Conservation (phyloP, 2,329 filamentous ascomycete species). For the Monosporascus sp. region DNA sequence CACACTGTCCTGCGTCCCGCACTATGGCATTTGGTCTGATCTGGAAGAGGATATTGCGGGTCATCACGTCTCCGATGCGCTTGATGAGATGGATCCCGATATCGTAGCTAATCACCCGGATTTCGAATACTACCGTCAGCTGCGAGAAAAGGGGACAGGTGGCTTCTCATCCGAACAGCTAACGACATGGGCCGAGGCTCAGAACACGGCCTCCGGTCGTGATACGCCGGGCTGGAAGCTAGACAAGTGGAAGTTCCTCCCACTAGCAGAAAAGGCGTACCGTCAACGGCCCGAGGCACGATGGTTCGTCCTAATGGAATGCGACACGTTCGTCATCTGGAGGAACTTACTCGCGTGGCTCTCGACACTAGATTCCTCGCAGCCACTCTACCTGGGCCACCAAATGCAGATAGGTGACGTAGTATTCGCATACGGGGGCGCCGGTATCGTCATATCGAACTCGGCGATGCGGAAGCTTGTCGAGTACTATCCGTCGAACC, state of each 20-base stretch:
- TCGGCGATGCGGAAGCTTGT: constrained; percentile 40
- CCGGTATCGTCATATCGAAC: constrained; percentile 46
- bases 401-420: constrained; percentile 45
- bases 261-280: constrained; percentile 44
- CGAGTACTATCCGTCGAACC: constrained; percentile 34
- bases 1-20: constrained; percentile 48
- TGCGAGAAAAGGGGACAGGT: constrained; percentile 36
- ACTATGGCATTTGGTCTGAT: constrained; percentile 55
- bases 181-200: constrained; percentile 21
- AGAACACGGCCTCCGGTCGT: constrained; percentile 23
- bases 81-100: constrained; percentile 36
- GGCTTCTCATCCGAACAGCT: constrained; percentile 31
- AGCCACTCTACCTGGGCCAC: constrained; percentile 49
- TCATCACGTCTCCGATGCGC: constrained; percentile 43
- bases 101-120: constrained; percentile 37
- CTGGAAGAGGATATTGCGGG: constrained; percentile 47
- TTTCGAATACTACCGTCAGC: constrained; percentile 46
- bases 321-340: constrained; percentile 53
- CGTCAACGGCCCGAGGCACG: constrained; percentile 38
- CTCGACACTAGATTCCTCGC: constrained; percentile 38
- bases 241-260: constrained; percentile 55
- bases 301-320: constrained; percentile 57
- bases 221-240: constrained; percentile 46
- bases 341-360: constrained; percentile 49
- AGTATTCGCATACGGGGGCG: constrained; percentile 48